Base-by-base conservation (phyloP, 169 alveolate species). In the Cyclospora cayetanensis region DNA sequence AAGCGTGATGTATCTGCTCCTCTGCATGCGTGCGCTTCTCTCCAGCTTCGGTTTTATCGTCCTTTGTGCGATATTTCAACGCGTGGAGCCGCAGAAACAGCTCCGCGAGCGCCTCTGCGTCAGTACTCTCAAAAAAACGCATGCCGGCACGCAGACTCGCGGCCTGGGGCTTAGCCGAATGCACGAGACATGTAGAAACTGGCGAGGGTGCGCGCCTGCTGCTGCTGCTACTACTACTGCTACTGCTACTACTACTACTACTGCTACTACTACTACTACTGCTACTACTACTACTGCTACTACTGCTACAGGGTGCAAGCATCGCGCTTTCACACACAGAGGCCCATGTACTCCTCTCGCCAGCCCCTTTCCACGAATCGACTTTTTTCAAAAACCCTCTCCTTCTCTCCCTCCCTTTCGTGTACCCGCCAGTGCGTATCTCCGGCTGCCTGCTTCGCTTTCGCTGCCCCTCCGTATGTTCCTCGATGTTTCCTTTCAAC, bases 11-110 rank as follows among this genome's bases (percentile, higher is more conserved):
- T n/a, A n/a, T n/a, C n/a, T n/a, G n/a, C n/a, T n/a, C n/a, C n/a
- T n/a, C n/a, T n/a, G n/a, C n/a, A n/a, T n/a, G n/a, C n/a, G n/a
- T n/a, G n/a, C n/a, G n/a, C n/a, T n/a, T n/a, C n/a, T n/a, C n/a
- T n/a, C n/a, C 53, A 74, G 85, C 63, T 22, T 74, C 85, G 18
- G 63, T 74, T 4, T 12, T 74, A 12, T 39, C 85, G 65, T 12
- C 85, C 7, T 55, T 74, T 0, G 31, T 74, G 9, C 34, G 34
- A 4, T 74, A 39, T n/a, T 4, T 74, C 5, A 37, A 74, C 85
- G 25, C 52, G 41, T 74, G 85, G 85, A 31, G 85, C 72, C 15
- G n/a, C 15, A 60, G 72, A n/a, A 31, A 31, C 15, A 31, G 34
- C 72, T 15, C 34, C 72, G n/a, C 25, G 25, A 46, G 60, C 60